A percentile compares a stretch with the other conserved stretches of the same genome.
These are phyloP conservation scores for Dalbergia cultrata DNA, from an alignment of 306 rosid species.

Conservation along the genomic window DNA sequence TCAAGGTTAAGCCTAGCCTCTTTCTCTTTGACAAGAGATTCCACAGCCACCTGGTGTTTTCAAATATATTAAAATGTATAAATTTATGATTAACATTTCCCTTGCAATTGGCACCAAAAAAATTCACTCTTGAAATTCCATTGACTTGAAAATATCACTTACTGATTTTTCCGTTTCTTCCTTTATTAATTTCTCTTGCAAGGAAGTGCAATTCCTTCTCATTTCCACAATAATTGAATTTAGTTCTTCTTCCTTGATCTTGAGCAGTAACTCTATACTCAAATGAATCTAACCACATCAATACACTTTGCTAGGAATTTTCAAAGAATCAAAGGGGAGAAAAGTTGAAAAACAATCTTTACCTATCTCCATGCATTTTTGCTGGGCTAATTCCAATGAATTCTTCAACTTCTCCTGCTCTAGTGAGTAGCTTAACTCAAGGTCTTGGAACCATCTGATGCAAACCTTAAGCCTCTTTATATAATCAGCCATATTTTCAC, in stretches of 20 bases:
- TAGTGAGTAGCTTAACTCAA: constrained; percentile 75
- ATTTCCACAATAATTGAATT: constrained; percentile 81
- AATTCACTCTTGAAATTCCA: constrained; percentile 2
- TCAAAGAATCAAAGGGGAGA: neutral
- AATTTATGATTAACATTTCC: constrained; percentile 34
- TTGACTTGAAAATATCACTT: constrained; percentile 49
- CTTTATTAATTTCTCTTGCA: constrained; percentile 79
- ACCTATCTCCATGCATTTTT: constrained; percentile 81
- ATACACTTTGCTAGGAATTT: constrained; percentile 7
- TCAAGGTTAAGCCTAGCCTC: constrained; percentile 80
- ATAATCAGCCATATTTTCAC: constrained; percentile 90
- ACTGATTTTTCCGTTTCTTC: constrained; percentile 90
- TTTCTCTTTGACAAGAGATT: constrained; percentile 77
- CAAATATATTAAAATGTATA: constrained; percentile 30
- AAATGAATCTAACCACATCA: constrained; percentile 38
- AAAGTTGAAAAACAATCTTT: constrained; percentile 9
- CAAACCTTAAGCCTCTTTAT: constrained; percentile 91
- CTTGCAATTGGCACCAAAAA: constrained; percentile 28
- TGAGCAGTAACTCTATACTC: constrained; percentile 65
- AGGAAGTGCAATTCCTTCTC: constrained; percentile 70
- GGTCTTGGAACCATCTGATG: constrained; percentile 98
- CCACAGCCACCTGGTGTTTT: constrained; percentile 72
- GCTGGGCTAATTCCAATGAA: constrained; percentile 73
- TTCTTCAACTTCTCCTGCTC: constrained; percentile 81
- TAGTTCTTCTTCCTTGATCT: constrained; percentile 91